These are phyloP conservation scores for Circinella minor DNA, from an alignment of 371 early-diverging fungal genomes.

Conservation along the genomic window DNA sequence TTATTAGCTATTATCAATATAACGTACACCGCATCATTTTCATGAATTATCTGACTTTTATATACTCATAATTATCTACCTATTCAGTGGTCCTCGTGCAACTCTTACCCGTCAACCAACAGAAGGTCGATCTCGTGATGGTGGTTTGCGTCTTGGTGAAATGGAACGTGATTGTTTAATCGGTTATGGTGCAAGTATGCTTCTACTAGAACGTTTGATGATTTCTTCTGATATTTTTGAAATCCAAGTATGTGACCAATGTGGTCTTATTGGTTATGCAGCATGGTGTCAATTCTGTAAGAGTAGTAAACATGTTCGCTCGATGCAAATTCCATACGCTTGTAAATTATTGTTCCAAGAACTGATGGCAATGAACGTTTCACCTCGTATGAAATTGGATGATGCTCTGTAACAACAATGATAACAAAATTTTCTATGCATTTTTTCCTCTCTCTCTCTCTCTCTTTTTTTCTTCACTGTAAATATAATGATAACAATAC, in stretches of 20 bases:
- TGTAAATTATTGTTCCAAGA: conserved; percentile 96
- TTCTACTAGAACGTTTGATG: conserved; percentile 96
- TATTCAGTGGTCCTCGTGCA: conserved; percentile 90
- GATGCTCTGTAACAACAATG: conserved; percentile 42
- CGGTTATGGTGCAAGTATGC: conserved; percentile 95
- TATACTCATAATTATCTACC: no score
- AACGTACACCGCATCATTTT: no score
- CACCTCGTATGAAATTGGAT: conserved; percentile 69
- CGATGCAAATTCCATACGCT: conserved; percentile 98
- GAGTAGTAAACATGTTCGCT: conserved; percentile 80
- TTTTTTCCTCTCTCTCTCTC: neutral
- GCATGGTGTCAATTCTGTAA: conserved; percentile 98
- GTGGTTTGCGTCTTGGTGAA: conserved; percentile 98
- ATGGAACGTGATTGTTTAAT: conserved; percentile 99
- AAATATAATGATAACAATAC: neutral
- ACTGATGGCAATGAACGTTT: conserved; percentile 96
- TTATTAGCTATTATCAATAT: no score
- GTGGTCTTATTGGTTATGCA: conserved; percentile 93
- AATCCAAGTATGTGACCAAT: conserved; percentile 89
- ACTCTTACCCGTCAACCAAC: conserved; percentile 98
- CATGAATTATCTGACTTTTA: no score
- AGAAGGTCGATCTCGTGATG: conserved; percentile 98
- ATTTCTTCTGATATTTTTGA: conserved; percentile 95
- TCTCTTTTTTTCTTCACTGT: no score
- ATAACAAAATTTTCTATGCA: neutral